Base-by-base conservation (phyloP, 768 basidiomycete species). In the Pleurotus sapidus region DNA sequence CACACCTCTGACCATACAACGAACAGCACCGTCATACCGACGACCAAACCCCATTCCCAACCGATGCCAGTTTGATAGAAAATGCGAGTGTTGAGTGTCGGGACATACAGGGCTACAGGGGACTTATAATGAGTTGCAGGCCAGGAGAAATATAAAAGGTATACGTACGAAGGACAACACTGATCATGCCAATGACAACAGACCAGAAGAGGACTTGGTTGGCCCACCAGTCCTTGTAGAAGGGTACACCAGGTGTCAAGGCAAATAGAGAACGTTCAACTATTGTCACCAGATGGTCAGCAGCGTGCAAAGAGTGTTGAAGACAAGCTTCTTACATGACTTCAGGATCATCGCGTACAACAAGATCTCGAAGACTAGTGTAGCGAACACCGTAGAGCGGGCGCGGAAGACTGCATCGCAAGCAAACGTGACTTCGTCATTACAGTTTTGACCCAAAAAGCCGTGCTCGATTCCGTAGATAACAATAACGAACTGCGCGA, bases 11-110 rank as follows among this genome's bases (percentile, higher is more conserved):
- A 70, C 69, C 70, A 73, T 1, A 65, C 57, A 12, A 76, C 60
- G 56, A 74, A 76, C 1, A 69, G 59, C 14, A 72, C 34, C 6
- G 74, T 70, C 73, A 74, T 70, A 37, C 70, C 74, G 34, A 71
- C 56, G 6, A 73, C 72, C 20, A 76, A 57, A 6, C 71, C 73
- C 74, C 75, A 76, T 57, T 76, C 75, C 74, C 74, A 75, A 4
- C 64, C 56, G 15, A 76, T 75, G 12, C 70, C 67, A 9, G 58
- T 65, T 56, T 74, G 75, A 54, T 75, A 74, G 58, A 76, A 75
- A 11, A 76, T 70, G 3, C 63, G 60, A 45, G 65, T 72, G 55
- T 72, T 76, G 51, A 75, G 67, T 1, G 67, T 66, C 14, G 75
- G 74, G 43, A 75, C 65, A 51, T 75, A 77, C 38, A 75, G 70